Base-by-base conservation (phyloP, 176 grass and related monocot species). In the Stipa capillata region DNA sequence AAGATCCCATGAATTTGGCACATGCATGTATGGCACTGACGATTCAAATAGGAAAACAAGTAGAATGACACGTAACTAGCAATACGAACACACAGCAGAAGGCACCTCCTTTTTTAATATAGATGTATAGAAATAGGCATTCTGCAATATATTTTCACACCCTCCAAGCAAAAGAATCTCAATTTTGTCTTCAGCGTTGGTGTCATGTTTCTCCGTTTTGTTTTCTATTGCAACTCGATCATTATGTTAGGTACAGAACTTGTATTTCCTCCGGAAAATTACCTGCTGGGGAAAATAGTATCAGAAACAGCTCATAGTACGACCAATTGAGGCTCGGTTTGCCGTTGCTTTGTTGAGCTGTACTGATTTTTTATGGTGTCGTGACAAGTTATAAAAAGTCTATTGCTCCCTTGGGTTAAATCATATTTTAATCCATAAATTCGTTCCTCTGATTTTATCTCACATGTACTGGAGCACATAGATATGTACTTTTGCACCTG, bases 71-170 rank as follows among this genome's bases (percentile, higher is more conserved):
- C 15, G 45, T 1, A 31, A 39, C 77, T 40, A 53, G 53, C 32
- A 35, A 35, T 36, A 17, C n/a, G n/a, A n/a, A n/a, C n/a, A n/a
- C 61, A 13, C 25, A 36, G 11, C 20, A 1, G 5, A 43, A 45
- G 27, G 45, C 64, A n/a, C n/a, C n/a, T 16, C 39, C 44, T 65
- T 21, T 4, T 35, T 51, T 49, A 39, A 25, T 67, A 12, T 5
- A 18, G n/a, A 54, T 27, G 61, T 47, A 48, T 70, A 61, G 73
- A 78, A 84, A 36, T 69, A 31, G 73, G 65, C 65, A 39, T 70
- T 61, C 32, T 69, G 6, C 17, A 20, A 6, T 69, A 17, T 36
- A 18, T 7, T 57, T 18, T 42, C n/a, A 51, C 59, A 65, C 43
- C 16, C 41, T 55, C 4, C 10, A 34, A 3, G 10, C 50, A 69